Conservation (phyloP, 2,329 filamentous ascomycete species). For the Cercospora sesami region DNA sequence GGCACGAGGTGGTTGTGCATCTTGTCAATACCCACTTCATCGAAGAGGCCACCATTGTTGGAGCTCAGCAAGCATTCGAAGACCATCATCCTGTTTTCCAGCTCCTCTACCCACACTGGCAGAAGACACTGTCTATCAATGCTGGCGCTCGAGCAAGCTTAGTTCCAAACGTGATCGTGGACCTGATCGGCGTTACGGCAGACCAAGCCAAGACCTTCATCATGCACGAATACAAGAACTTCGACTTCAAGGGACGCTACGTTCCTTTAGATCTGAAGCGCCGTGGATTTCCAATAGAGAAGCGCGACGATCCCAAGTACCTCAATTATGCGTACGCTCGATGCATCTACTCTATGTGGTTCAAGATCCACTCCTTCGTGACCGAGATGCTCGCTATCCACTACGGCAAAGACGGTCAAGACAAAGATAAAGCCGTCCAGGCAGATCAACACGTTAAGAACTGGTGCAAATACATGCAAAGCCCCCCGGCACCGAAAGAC, state of each 20-base stretch:
- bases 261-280: conserved; percentile 48
- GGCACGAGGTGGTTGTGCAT: conserved; percentile 50
- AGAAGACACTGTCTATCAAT: conserved; percentile 53
- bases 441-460: conserved; percentile 40
- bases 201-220: conserved; percentile 44
- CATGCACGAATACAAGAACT: conserved; percentile 46
- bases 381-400: conserved; percentile 25
- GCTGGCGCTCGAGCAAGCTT: conserved; percentile 49
- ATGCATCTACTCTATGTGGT: conserved; percentile 51
- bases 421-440: conserved; percentile 36
- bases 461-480: conserved; percentile 47
- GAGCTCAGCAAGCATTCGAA: conserved; percentile 41
- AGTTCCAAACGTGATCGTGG: conserved; percentile 48
- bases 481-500: conserved; percentile 10
- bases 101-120: conserved; percentile 52
- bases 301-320: conserved; percentile 41
- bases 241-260: conserved; percentile 49
- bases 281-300: conserved; percentile 47
- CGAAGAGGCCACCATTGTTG: conserved; percentile 28
- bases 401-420: conserved; percentile 34
- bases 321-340: conserved; percentile 54
- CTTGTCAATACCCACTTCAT: conserved; percentile 36
- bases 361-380: conserved; percentile 47
- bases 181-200: conserved; percentile 46
- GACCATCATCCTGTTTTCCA: conserved; percentile 51